Conservation (phyloP, 805 yeast genomes). For the Ogataea trehaloabstinens region DNA sequence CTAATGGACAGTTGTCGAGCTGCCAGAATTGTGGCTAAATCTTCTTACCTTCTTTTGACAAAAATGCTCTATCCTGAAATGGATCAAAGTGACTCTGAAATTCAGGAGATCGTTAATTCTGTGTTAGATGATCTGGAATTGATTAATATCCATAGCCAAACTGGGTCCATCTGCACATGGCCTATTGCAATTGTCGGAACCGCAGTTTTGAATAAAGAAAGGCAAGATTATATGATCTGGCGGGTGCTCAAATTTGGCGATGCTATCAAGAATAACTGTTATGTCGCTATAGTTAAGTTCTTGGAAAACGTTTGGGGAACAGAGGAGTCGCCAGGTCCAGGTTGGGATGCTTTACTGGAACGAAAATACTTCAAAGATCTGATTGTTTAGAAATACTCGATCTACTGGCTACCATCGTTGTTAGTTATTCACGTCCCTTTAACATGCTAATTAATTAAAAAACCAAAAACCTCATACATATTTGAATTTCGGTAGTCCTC, state of each 20-base stretch:
- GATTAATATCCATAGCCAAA: constrained; percentile 13
- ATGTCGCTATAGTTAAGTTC: constrained; percentile 10
- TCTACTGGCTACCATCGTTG: too few relatives aligned
- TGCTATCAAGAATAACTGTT: constrained; percentile 8
- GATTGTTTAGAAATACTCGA: constrained; percentile 1
- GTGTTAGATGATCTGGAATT: constrained; percentile 5
- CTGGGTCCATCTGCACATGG: constrained; percentile 13
- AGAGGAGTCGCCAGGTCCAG: constrained; percentile 5
- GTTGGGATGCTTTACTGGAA: constrained; percentile 12
- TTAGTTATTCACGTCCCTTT: too few relatives aligned
- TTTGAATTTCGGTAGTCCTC: constrained; percentile 13
- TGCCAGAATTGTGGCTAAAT: constrained; percentile 13
- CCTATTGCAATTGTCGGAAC: constrained; percentile 16
- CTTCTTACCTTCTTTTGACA: constrained; percentile 10
- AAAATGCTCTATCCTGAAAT: constrained; percentile 14
- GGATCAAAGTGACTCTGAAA: constrained; percentile 6
- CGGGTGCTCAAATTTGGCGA: constrained; percentile 13
- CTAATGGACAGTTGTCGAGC: constrained; percentile 16
- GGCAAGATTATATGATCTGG: constrained; percentile 12
- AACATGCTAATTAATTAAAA: too few relatives aligned
- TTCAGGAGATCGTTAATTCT: constrained; percentile 2
- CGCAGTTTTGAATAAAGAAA: constrained; percentile 5
- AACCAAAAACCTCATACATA: constrained; percentile 8
- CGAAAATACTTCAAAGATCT: constrained; percentile 2
- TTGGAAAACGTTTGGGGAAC: constrained; percentile 15